Conservation (phyloP, 2,329 filamentous ascomycete genomes). For the Arthrobotrys megalospora region DNA sequence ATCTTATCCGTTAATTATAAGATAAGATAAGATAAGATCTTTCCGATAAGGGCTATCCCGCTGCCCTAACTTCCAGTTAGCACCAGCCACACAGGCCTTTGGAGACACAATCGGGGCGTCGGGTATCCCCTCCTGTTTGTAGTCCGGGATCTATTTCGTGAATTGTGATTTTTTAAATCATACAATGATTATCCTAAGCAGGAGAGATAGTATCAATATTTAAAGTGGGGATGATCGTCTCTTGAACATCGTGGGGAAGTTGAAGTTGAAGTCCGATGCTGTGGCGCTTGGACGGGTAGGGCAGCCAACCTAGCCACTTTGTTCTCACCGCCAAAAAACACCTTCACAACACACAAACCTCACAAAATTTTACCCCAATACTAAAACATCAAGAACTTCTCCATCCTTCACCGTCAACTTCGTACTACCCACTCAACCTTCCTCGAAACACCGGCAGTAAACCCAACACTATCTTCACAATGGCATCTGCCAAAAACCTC, state of each 20-base stretch:
- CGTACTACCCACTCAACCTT: not conserved
- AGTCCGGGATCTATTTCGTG: not conserved
- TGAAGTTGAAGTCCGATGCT: not conserved
- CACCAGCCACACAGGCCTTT: conserved; percentile 12
- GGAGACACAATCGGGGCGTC: not conserved
- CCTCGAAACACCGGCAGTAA: conserved; percentile 10
- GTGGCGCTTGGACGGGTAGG: conserved; percentile 28
- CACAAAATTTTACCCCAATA: conserved; percentile 42
- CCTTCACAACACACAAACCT: conserved; percentile 56
- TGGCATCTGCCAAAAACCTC: conserved; percentile 80
- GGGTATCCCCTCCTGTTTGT: too few species aligned
- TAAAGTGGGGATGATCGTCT: not conserved
- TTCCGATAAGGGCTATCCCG: conserved; percentile 40
- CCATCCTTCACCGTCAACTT: conserved; percentile 4
- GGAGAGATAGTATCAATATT: not conserved
- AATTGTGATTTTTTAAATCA: too few species aligned
- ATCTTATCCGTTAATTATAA: conserved; percentile 5
- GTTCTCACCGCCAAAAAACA: conserved; percentile 36
- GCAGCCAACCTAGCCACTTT: conserved; percentile 53
- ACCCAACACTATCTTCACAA: conserved; percentile 7
- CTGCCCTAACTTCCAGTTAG: conserved; percentile 32
- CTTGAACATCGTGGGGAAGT: not conserved
- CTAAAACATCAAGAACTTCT: conserved; percentile 29
- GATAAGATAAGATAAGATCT: conserved; percentile 22
- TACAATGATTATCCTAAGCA: too few species aligned